phyloP scores from a whole-genome alignment of 352 stramenopile species.

The Pythium pectinolyticum region DNA sequence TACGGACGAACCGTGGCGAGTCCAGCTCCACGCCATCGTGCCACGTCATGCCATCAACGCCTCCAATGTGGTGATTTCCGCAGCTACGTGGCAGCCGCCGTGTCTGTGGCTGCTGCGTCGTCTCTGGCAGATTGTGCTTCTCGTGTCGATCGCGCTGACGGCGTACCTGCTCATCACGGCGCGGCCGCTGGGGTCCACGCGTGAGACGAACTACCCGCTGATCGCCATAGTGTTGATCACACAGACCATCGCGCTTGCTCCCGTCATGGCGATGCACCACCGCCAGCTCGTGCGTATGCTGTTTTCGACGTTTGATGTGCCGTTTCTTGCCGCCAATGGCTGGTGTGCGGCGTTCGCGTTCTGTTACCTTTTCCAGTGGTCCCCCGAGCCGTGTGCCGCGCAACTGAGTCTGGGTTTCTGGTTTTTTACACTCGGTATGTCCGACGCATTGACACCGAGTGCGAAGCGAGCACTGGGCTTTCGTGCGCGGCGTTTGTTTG shows the following conservation, averaged over 20 bases:
- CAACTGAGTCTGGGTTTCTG: not conserved
- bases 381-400: not conserved
- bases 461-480: not conserved
- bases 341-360: not conserved
- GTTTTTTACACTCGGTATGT: not conserved
- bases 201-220: not conserved
- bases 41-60: not conserved
- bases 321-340: not conserved
- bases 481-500: not conserved
- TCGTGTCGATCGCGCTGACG: not conserved
- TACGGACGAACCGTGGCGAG: not conserved
- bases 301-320: not conserved
- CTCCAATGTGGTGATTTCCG: not conserved
- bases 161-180: not conserved
- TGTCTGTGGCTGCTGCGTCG: not conserved
- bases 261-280: not conserved
- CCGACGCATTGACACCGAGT: not conserved
- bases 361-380: not conserved
- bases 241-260: not conserved
- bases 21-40: conserved; percentile 3
- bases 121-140: not conserved
- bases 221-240: not conserved
- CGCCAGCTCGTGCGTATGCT: not conserved
- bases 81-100: not conserved
- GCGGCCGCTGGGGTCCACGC: too few relatives aligned